Base-by-base conservation (phyloP, 768 basidiomycete species). In the Gloeophyllum trabeum region DNA sequence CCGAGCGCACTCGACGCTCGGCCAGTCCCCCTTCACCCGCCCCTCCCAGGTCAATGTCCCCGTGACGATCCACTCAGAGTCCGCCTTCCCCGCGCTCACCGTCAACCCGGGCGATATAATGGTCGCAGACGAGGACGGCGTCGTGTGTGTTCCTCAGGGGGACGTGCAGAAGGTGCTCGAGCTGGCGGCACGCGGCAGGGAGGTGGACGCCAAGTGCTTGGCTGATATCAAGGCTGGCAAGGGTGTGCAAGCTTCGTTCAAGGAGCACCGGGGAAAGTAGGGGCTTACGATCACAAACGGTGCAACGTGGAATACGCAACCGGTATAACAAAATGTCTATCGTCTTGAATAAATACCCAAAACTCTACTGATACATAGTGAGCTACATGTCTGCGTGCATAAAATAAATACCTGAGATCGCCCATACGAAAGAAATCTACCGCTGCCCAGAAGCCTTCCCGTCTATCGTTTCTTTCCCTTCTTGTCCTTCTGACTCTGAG, bases 71-170 rank as follows among this genome's bases (percentile, higher is more conserved):
- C 58, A 57, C 19, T 49, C 58, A 0, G 54, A 55, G 24, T 64
- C 65, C 24, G 53, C 55, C 6, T 78, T 84, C 50, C 72, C 76
- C 2, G 47, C 73, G 1, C 68, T 79, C 7, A 67, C 52, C 2
- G 69, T 94, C 4, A 54, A 73, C 14, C 81, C 91, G 2, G 84
- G 80, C 2, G 91, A 93, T 57, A 74, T 80, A 70, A 72, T 94
- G 38, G 57, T 92, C n/a, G 89, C 79, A 20, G 92, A 96, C 58
- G 71, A 78, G 43, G 86, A 96, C 55, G 91, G 93, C 2, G 87
- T 93, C 1, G 86, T 97, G 2, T 86, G 79, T 51, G 73, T 94
- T 21, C 81, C 88, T 2, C 60, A 56, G 24, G 63, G 59, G 3
- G 48, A 79, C 36, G 67, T 76, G 25, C 61, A 60, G 14, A 55